phyloP scores from a whole-genome alignment of 2,329 filamentous ascomycete species.

The Nemania abortiva region DNA sequence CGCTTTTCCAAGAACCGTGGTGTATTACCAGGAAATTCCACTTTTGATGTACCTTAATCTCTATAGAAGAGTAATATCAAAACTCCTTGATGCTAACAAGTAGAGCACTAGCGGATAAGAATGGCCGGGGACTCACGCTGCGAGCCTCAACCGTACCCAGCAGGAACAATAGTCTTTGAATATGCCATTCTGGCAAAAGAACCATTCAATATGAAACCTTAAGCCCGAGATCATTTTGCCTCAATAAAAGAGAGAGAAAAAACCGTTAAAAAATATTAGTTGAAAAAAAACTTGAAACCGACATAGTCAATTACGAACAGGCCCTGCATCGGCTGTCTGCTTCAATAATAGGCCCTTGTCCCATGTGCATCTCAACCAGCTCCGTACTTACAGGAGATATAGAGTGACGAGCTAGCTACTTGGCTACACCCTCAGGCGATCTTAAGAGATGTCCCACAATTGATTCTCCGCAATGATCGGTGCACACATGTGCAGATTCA shows the following conservation, averaged over 20 bases:
- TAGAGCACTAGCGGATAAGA: constrained; percentile 22
- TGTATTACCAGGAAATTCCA: constrained; percentile 18
- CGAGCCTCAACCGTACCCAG: constrained; percentile 24
- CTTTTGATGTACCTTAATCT: constrained; percentile 27
- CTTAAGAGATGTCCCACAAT: constrained; percentile 25
- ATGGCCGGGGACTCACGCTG: constrained; percentile 12
- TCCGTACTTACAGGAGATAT: constrained; percentile 11
- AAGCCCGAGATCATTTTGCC: constrained; percentile 37
- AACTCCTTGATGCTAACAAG: constrained; percentile 24
- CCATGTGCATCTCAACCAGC: constrained; percentile 18
- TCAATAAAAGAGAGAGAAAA: constrained; percentile 33
- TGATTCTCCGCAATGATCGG: constrained; percentile 16
- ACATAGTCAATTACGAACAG: constrained; percentile 29
- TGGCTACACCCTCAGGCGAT: constrained; percentile 30
- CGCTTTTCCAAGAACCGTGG: not conserved
- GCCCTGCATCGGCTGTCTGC: constrained; percentile 32
- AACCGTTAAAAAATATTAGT: not conserved
- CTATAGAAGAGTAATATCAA: constrained; percentile 30
- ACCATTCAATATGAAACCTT: constrained; percentile 38
- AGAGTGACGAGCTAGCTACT: constrained; percentile 24
- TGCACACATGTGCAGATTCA: constrained; percentile 17
- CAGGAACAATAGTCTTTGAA: constrained; percentile 24
- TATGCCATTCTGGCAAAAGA: constrained; percentile 37
- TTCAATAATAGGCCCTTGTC: constrained; percentile 29
- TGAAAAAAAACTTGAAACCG: constrained; percentile 34